Evolutionary conservation across 257 asterid genomes (phyloP).

Genomic region (Plectranthus barbatus): DNA sequence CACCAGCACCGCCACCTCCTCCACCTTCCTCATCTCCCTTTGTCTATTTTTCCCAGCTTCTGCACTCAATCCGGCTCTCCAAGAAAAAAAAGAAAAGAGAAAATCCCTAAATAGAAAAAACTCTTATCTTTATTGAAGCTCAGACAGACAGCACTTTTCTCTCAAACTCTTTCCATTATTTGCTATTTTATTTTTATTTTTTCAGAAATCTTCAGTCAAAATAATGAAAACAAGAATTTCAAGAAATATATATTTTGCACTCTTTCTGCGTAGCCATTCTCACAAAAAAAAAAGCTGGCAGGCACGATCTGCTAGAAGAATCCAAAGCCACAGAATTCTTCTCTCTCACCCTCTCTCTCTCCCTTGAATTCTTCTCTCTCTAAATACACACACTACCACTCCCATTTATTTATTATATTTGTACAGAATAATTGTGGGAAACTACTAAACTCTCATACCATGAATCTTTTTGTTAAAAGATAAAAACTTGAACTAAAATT

Average conservation of each 20-base stretch:
- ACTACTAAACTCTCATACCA: slow-evolving; percentile 1
- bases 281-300: slow-evolving; percentile 86
- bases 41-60: slow-evolving; percentile 8
- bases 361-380: slow-evolving; percentile 3
- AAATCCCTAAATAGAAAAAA: slow-evolving; percentile 20
- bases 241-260: slow-evolving; percentile 21
- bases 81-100: not conserved
- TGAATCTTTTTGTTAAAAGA: slow-evolving; percentile 15
- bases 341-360: slow-evolving; percentile 9
- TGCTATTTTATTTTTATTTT: not conserved
- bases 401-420: not conserved
- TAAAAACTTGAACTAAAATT: not conserved
- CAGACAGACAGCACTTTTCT: slow-evolving; percentile 24
- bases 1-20: slow-evolving; percentile 32
- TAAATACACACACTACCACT: not conserved
- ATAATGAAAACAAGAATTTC: slow-evolving; percentile 16
- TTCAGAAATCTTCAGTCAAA: slow-evolving; percentile 5
- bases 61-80: slow-evolving; percentile 4
- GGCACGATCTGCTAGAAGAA: slow-evolving; percentile 83
- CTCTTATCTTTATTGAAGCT: slow-evolving; percentile 23
- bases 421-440: slow-evolving; percentile 9
- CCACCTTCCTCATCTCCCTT: slow-evolving; percentile 32
- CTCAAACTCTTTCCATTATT: not conserved
- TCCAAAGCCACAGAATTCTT: slow-evolving; percentile 79
- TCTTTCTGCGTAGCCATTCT: slow-evolving; percentile 37